A percentile compares a stretch with the other conserved stretches of the same genome.
These are phyloP conservation scores for Exophiala alcalophila DNA, from an alignment of 2,329 filamentous ascomycete genomes.

Conservation along the genomic window DNA sequence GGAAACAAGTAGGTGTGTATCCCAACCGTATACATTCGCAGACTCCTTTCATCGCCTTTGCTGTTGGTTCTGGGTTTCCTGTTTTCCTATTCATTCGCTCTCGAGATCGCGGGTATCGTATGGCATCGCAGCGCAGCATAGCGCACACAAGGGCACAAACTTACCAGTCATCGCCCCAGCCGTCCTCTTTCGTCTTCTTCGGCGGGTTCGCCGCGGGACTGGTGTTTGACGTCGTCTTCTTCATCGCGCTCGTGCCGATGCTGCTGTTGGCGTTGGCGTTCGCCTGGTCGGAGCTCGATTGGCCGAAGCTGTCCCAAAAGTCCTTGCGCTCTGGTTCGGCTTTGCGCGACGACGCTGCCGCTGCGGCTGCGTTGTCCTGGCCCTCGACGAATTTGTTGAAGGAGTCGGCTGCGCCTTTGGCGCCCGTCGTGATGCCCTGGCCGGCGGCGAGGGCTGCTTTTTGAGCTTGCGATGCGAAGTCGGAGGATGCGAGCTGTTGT, in stretches of 20 bases:
- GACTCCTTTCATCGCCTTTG: no score
- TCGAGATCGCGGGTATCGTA: no score
- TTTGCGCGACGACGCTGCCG: conserved; percentile 34
- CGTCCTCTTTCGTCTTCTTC: conserved; percentile 51
- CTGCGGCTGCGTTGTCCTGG: conserved; percentile 42
- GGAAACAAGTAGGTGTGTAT: no score
- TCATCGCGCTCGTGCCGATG: conserved; percentile 65
- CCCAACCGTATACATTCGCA: no score
- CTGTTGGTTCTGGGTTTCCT: no score
- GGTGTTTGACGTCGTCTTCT: conserved; percentile 41
- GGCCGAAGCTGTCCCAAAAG: conserved; percentile 83
- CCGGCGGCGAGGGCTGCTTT: conserved; percentile 52
- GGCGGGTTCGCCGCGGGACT: conserved; percentile 30
- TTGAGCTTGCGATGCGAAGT: conserved; percentile 71
- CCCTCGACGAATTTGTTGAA: conserved; percentile 89
- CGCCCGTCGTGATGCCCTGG: conserved; percentile 62
- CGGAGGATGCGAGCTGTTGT: conserved; percentile 70
- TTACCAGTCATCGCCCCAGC: conserved; percentile 55
- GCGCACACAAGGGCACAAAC: neutral
- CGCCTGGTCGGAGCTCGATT: conserved; percentile 1
- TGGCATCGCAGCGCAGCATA: conserved; percentile 19
- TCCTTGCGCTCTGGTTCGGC: conserved; percentile 67
- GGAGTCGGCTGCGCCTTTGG: conserved; percentile 71
- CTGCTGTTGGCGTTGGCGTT: conserved; percentile 33
- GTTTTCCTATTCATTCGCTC: no score